Conservation (phyloP, 2,329 filamentous ascomycete species). For the Aspergillus aculeatinus region DNA sequence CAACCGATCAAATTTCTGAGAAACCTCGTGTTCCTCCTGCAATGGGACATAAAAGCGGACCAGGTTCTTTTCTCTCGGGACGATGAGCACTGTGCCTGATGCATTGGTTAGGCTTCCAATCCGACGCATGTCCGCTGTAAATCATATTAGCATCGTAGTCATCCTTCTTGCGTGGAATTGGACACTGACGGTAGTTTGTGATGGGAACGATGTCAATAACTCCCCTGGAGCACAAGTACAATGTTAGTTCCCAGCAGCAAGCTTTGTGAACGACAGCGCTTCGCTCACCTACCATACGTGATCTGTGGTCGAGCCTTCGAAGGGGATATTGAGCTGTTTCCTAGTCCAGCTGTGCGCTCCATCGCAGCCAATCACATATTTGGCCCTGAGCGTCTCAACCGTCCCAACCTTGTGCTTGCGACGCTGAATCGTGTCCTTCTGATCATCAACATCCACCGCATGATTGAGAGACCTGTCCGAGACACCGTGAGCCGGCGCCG, state of each 20-base stretch:
- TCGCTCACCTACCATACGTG: constrained; percentile 30
- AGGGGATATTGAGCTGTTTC: constrained; percentile 54
- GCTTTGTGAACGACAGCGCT: neutral
- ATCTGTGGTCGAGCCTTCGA: constrained; percentile 53
- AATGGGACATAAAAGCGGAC: constrained; percentile 14
- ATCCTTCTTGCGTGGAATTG: neutral
- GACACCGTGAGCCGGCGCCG: constrained; percentile 27
- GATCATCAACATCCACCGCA: constrained; percentile 59
- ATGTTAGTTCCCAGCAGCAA: neutral
- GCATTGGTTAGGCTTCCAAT: constrained; percentile 53
- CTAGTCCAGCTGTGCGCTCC: constrained; percentile 66
- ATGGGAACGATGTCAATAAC: constrained; percentile 52
- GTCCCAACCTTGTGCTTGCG: constrained; percentile 28
- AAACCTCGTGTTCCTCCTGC: neutral
- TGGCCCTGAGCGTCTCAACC: constrained; percentile 46
- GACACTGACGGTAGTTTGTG: constrained; percentile 51
- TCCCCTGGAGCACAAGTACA: constrained; percentile 24
- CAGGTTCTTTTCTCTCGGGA: constrained; percentile 56
- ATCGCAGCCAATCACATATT: constrained; percentile 66
- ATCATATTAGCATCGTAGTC: constrained; percentile 9
- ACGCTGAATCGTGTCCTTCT: constrained; percentile 49
- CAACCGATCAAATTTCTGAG: constrained; percentile 6
- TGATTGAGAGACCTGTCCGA: constrained; percentile 61
- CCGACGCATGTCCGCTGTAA: constrained; percentile 53
- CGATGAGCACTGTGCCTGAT: constrained; percentile 61